These are phyloP conservation scores for Tremella fuciformis DNA, from an alignment of 768 basidiomycete species.

Conservation along the genomic window DNA sequence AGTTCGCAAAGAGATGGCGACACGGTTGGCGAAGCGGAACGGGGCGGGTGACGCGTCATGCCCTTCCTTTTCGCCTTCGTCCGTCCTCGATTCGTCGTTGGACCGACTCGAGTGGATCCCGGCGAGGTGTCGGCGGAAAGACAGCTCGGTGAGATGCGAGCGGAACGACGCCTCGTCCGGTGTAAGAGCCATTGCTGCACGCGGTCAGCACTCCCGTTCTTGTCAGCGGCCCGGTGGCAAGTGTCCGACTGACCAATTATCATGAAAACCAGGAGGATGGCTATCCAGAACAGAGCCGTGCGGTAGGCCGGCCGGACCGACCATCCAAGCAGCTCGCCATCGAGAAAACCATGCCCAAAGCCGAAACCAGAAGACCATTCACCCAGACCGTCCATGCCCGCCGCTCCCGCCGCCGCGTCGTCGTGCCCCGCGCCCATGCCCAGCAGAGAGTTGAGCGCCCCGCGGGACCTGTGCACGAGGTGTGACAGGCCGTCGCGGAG, in stretches of 20 bases:
- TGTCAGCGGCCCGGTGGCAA: too few species aligned
- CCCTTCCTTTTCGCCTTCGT: slow-evolving; percentile 6
- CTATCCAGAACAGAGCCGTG: slow-evolving; percentile 37
- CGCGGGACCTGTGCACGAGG: too few species aligned
- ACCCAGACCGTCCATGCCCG: neutral
- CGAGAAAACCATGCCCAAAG: neutral
- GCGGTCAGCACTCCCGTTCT: neutral
- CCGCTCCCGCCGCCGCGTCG: neutral
- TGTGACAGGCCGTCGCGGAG: too few species aligned
- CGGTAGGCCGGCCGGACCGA: too few species aligned
- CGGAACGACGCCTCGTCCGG: slow-evolving; percentile 89
- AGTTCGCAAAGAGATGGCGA: slow-evolving; percentile 86
- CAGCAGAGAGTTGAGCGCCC: too few species aligned
- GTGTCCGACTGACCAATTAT: slow-evolving; percentile 34
- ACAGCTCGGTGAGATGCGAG: slow-evolving; percentile 92
- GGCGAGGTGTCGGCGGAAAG: slow-evolving; percentile 89
- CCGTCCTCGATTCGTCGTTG: slow-evolving; percentile 5
- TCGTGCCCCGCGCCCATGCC: too few species aligned
- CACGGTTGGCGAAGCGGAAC: slow-evolving; percentile 79
- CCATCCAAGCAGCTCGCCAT: slow-evolving; percentile 10
- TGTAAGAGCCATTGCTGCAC: slow-evolving; percentile 87
- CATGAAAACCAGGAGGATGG: slow-evolving; percentile 28
- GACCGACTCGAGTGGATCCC: slow-evolving; percentile 62
- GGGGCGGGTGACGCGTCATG: slow-evolving; percentile 44
- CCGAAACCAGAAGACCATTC: slow-evolving; percentile 2